Evolutionary conservation across 306 rosid genomes (phyloP).

Genomic region (Cucumis melo): DNA sequence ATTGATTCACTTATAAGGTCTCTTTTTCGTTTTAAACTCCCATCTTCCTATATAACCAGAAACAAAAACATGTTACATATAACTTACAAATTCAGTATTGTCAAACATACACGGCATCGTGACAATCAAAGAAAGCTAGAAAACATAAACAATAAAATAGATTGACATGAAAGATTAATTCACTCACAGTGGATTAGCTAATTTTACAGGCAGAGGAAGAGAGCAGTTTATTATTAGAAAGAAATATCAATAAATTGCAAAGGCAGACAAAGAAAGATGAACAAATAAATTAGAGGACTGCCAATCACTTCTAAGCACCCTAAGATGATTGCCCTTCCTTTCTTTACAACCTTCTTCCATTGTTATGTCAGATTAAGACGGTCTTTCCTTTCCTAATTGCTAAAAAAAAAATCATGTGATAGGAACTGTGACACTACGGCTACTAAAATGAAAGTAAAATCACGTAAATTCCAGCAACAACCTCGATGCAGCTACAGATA

Average conservation of each 20-base stretch:
- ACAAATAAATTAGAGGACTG: not conserved
- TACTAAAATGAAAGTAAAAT: not conserved
- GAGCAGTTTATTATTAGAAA: too few relatives aligned
- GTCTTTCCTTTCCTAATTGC: too few relatives aligned
- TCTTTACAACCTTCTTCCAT: not conserved
- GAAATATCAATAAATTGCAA: too few relatives aligned
- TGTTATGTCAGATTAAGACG: not conserved
- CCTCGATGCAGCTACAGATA: not conserved
- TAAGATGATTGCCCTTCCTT: not conserved
- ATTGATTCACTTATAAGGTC: not conserved
- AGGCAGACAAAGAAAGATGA: not conserved
- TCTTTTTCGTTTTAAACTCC: constrained; percentile 47
- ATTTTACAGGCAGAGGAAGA: too few relatives aligned
- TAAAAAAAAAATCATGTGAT: not conserved
- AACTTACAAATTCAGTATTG: not conserved
- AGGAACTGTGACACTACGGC: not conserved
- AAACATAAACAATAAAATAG: too few relatives aligned
- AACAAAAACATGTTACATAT: not conserved
- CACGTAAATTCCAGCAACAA: not conserved
- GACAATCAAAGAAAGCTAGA: too few relatives aligned
- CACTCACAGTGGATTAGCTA: too few relatives aligned
- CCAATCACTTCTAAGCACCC: not conserved
- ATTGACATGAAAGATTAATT: too few relatives aligned
- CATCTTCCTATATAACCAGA: constrained; percentile 27
- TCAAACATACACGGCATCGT: not conserved